Base-by-base conservation (phyloP, 2,329 filamentous ascomycete genomes). In the Teratosphaeria epicoccoides region DNA sequence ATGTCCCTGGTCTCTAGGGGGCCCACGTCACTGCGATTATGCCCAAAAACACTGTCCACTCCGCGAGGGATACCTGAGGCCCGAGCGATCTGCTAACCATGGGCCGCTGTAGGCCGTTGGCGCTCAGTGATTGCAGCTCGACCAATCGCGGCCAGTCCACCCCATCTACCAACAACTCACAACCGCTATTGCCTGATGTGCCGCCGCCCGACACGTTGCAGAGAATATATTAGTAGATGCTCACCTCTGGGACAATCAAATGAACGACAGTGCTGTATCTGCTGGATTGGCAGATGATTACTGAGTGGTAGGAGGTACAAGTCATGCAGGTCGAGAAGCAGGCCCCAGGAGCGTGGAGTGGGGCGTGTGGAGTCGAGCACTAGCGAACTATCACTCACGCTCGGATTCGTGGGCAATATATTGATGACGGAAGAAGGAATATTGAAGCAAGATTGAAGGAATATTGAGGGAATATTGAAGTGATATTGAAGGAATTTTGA, bases 301-400 rank as follows among this genome's bases (percentile, higher is more conserved):
- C 10, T 7, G 33, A n/a, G 33, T 40, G 33, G 33, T 40, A 40
- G n/a, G 20, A 20, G 33, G 33, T 40, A 40, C 33, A 40, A 20
- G n/a, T 40, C 5, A 24, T 53, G 51, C 51, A 50, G 51, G 51
- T 46, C 51, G 51, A 53, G 51, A 53, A 50, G 47, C 24, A 50
- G 51, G 43, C 51, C 51, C 47, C 51, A 53, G 26, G 24, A 29
- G 24, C 14, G 20, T 12, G 4, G 46, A 14, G 46, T 23, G 46
- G 46, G 46, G 33, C 33, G 33, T 40, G 33, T 22, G 33, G 33
- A 20, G 33, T 40, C 11, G n/a, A 6, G n/a, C 14, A 17, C 33
- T 40, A 40, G 33, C 33, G 33, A 40, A 40, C 11, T 9, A 17
- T 17, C 14, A 17, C 20, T n/a, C n/a, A n/a, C n/a, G 14, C n/a